Evolutionary conservation across 768 basidiomycete genomes (phyloP), one percentile per base, ranked within the genome.

Genomic region (Pisolithus microcarpus): DNA sequence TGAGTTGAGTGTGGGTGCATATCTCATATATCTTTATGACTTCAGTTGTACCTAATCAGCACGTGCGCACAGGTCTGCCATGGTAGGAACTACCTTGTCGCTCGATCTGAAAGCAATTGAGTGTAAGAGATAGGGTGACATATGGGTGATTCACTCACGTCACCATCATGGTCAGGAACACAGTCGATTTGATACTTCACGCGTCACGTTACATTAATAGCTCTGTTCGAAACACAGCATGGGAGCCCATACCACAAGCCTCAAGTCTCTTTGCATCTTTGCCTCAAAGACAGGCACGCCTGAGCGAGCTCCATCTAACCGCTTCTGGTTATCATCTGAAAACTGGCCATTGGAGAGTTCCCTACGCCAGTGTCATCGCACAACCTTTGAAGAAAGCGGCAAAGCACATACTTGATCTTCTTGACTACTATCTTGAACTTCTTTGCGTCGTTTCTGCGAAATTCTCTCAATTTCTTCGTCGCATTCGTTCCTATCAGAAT

Each of bases 261-360:
- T 63, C 4, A 68, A 56, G 57, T 78, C 73, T 1, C 69, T 53
- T 6, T 73, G 75, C 72, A 83, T 78, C 61, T 81, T 82, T 0
- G 82, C 81, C 59, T 83, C 80, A 55, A 72, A 84, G 5, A 84
- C 72, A 0, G 81, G 78, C 11, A 82, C 63, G 5, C 74, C 72
- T 16, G 60, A 63, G 28, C 66, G 65, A 0, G 61, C 45, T 2
- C 75, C 72, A 10, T 65, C 75, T 31, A 83, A 64, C 7, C 72
- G 64, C 62, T 81, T 81, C 55, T 82, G 79, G 56, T 83, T 84
- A 54, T 81, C 76, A 24, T 72, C 69, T 3, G 81, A 82, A 56
- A 85, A 83, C 53, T 79, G 75, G 0, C 82, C 82, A 26, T 73
- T 71, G 0, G 82, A 84, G 8, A 85, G 70, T 51, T 84, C 81